Evolutionary conservation across 305 asterid species (phyloP), one percentile per base, ranked within the genome.

Genomic region (Fraxinus latifolia): DNA sequence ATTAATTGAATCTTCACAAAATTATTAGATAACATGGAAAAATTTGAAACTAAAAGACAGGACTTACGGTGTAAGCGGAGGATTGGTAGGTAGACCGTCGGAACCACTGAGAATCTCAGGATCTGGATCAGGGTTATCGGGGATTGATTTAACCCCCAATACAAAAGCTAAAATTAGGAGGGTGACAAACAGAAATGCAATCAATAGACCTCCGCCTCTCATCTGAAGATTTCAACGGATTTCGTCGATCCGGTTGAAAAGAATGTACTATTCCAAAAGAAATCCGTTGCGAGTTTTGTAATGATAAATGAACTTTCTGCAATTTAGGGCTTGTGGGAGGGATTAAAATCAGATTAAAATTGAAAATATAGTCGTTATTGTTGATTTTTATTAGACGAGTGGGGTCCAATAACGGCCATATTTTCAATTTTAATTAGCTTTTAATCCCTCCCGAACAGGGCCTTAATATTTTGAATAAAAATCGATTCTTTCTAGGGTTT

Each of bases 41-140:
- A 67, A 8, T 9, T 67, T 34, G 36, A 67, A 67, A 11, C 7
- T 23, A 67, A 27, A 27, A 12, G 29, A 78, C 36, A 60, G 53
- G 29, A 84, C 97, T 92, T 82, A 93, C 97, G 89, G 75, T 44
- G 89, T 87, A 82, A 85, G 42, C 5, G 91, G 92, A 77, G 81
- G 80, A 76, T 79, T 77, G 17, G 75, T 7, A 31, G 86, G 25
- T 8, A 81, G 74, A 23, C 68, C 17, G 6, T 77, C 82, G 29
- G 90, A 29, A 79, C 75, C 82, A 65, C 76, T 71, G 21, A 39
- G 5, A 60, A 34, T 27, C 29, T 11, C 88, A 76, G 76, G 82
- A n/a, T 88, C 92, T 60, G 80, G 85, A 36, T 90, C 90, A 76
- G 91, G 77, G 77, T 80, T 65, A n/a, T 81, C 78, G 29, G 93